Conservation (phyloP, 2,329 filamentous ascomycete genomes). For the Aspergillus neoniger region DNA sequence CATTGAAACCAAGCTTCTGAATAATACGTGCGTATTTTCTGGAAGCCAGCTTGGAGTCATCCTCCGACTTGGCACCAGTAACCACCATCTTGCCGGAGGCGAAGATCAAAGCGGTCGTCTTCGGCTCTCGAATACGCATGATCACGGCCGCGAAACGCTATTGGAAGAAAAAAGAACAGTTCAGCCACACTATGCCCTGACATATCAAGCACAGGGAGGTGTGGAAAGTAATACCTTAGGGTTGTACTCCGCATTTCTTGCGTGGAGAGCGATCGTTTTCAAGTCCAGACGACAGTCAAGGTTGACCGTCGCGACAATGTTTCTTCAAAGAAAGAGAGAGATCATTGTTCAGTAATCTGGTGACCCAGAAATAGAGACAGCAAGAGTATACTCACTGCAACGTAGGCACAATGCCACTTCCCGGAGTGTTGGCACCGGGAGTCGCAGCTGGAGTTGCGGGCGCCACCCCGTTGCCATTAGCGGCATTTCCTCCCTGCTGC, state of each 20-base stretch:
- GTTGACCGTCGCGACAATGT: conserved; percentile 98
- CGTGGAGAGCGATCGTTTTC: conserved; percentile 98
- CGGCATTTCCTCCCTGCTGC: conserved; percentile 61
- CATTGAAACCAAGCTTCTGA: conserved; percentile 98
- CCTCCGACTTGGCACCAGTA: conserved; percentile 95
- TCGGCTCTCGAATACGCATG: conserved; percentile 99
- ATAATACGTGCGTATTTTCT: conserved; percentile 99
- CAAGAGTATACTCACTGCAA: conserved; percentile 84
- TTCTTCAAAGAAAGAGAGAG: conserved; percentile 61
- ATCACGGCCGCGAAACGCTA: conserved; percentile 98
- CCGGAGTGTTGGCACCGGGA: conserved; percentile 76
- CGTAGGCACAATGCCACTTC: conserved; percentile 87
- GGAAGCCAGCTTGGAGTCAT: conserved; percentile 94
- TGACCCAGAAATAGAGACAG: conserved; percentile 44
- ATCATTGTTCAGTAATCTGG: conserved; percentile 53
- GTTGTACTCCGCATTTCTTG: conserved; percentile 97
- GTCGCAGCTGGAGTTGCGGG: conserved; percentile 90
- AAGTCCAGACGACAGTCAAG: conserved; percentile 95
- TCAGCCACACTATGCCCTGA: conserved; percentile 49
- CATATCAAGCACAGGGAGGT: conserved; percentile 33
- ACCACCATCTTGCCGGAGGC: conserved; percentile 99
- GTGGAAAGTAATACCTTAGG: conserved; percentile 72
- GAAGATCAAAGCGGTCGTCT: conserved; percentile 97
- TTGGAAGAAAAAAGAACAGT: conserved; percentile 40
- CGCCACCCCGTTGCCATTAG: conserved; percentile 76